Evolutionary conservation across 2,329 filamentous ascomycete genomes (phyloP).

Genomic region (Exophiala aquamarina): DNA sequence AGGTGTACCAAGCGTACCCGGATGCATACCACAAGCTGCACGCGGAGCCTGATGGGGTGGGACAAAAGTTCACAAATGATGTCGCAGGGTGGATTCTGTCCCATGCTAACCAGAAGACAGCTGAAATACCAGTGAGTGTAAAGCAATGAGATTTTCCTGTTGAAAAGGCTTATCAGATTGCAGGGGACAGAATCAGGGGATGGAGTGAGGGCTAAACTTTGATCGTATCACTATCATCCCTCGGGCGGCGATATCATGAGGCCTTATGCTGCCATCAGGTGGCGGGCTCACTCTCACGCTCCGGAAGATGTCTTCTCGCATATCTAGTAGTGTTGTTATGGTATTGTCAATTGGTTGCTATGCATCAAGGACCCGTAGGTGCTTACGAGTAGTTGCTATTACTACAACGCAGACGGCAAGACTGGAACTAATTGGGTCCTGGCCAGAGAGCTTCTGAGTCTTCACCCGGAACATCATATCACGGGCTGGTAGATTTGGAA

Average conservation of each 20-base stretch:
- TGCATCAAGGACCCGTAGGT: too few species aligned
- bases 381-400: too few species aligned
- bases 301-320: not conserved
- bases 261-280: too few species aligned
- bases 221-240: too few species aligned
- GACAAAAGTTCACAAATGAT: conserved; percentile 51
- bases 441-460: too few species aligned
- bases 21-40: conserved; percentile 71
- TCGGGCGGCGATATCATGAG: not conserved
- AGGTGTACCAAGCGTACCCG: conserved; percentile 70
- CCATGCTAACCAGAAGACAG: conserved; percentile 6
- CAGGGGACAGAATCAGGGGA: not conserved
- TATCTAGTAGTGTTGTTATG: not conserved
- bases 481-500: too few species aligned
- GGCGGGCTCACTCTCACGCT: too few species aligned
- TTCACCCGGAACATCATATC: too few species aligned
- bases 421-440: too few species aligned
- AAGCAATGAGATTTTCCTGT: not conserved
- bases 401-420: too few species aligned
- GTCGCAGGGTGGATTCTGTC: conserved; percentile 65
- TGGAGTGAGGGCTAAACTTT: not conserved
- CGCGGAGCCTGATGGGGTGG: conserved; percentile 33
- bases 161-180: not conserved
- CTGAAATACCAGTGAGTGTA: not conserved
- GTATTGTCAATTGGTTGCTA: too few species aligned